Conservation (phyloP, 73 alveolate genomes). For the Paraurostyla sp. region DNA sequence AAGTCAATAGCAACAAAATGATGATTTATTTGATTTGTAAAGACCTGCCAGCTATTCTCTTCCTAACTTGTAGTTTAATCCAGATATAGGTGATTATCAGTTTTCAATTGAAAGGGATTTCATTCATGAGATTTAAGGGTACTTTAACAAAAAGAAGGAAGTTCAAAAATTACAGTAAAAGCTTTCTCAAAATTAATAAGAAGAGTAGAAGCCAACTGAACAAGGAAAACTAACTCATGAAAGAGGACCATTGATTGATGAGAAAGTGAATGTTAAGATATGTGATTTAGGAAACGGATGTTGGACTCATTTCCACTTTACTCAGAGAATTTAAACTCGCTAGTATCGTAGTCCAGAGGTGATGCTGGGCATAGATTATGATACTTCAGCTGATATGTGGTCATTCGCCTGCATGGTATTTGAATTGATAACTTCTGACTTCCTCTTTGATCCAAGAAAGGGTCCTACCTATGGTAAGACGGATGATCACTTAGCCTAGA, state of each 20-base stretch:
- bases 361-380: slow-evolving; percentile 95
- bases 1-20: not conserved
- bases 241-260: slow-evolving; percentile 64
- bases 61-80: not conserved
- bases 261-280: slow-evolving; percentile 85
- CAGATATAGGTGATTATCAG: not conserved
- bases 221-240: slow-evolving; percentile 41
- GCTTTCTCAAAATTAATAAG: not conserved
- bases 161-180: not conserved
- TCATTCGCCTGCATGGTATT: slow-evolving; percentile 97
- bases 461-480: slow-evolving; percentile 90
- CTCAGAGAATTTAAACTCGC: slow-evolving; percentile 91
- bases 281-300: slow-evolving; percentile 98
- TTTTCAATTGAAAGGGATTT: slow-evolving; percentile 2
- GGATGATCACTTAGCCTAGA: slow-evolving; percentile 95
- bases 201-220: slow-evolving; percentile 9
- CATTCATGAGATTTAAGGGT: not conserved
- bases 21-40: not conserved
- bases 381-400: slow-evolving; percentile 97
- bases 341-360: slow-evolving; percentile 99
- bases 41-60: not conserved
- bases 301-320: slow-evolving; percentile 93
- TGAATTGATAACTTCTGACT: slow-evolving; percentile 98
- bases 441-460: slow-evolving; percentile 93
- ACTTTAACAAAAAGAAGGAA: not conserved